Evolutionary conservation across 2,329 filamentous ascomycete genomes (phyloP).

Genomic region (Colletotrichum agaves): DNA sequence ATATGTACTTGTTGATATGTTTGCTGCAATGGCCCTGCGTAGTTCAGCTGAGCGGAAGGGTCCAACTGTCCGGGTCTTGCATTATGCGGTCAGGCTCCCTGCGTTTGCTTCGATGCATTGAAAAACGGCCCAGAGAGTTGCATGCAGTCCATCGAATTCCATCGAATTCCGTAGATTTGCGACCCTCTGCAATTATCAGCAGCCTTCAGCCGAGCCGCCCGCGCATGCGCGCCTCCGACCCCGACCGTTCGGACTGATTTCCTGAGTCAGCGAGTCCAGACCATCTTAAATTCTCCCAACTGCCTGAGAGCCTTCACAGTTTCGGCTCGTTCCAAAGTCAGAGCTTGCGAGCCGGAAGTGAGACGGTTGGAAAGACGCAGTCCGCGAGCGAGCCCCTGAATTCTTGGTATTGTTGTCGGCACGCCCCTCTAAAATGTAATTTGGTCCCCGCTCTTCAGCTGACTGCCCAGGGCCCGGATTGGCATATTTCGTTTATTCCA

Average conservation of each 20-base stretch:
- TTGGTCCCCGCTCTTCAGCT: neutral
- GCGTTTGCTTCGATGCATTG: neutral
- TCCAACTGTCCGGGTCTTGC: slow-evolving; percentile 2
- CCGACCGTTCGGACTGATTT: neutral
- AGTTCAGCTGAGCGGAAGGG: slow-evolving; percentile 12
- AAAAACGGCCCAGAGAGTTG: neutral
- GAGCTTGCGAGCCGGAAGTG: slow-evolving; percentile 11
- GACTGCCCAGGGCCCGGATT: neutral
- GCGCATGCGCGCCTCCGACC: neutral
- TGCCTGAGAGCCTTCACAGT: neutral
- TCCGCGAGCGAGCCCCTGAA: slow-evolving; percentile 15
- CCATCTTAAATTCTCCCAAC: neutral
- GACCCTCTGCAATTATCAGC: neutral
- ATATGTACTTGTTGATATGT: neutral
- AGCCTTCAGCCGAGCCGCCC: neutral
- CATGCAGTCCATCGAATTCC: slow-evolving; percentile 2
- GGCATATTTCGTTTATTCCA: neutral
- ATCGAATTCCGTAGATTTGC: neutral
- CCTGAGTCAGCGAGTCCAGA: neutral
- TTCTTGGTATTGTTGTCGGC: slow-evolving; percentile 12
- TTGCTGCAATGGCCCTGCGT: slow-evolving; percentile 2
- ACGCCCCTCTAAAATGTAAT: slow-evolving; percentile 9
- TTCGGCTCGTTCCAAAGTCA: slow-evolving; percentile 1
- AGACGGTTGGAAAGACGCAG: slow-evolving; percentile 17
- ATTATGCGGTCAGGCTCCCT: neutral